A percentile compares a stretch with the other conserved stretches of the same genome.
Evolutionary conservation across 495 filamentous ascomycete genomes (phyloP).

Genomic region (Penicillium fimorum): DNA sequence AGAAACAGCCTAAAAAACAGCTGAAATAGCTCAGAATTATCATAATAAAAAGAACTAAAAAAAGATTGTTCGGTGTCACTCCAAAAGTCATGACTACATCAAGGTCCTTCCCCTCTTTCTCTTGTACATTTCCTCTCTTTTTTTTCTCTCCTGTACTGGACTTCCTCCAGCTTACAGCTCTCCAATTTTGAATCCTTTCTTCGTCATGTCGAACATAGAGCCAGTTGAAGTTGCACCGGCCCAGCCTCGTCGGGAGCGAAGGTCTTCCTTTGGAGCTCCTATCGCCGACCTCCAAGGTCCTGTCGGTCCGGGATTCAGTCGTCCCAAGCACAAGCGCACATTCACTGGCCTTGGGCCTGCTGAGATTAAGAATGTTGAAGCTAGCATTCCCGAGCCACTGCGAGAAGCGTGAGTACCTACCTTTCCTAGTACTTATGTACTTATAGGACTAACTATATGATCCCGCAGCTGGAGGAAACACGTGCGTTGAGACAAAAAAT

Average conservation of each 20-base stretch:
- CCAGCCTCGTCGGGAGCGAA: slow-evolving; percentile 55
- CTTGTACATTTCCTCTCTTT: slow-evolving; percentile 7
- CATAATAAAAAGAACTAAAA: not conserved
- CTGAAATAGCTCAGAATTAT: too few species aligned
- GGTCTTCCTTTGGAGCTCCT: slow-evolving; percentile 75
- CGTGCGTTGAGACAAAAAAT: slow-evolving; percentile 38
- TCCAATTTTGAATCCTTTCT: not conserved
- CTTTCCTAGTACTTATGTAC: not conserved
- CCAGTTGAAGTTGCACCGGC: not conserved
- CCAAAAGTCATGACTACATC: slow-evolving; percentile 11
- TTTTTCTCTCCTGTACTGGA: slow-evolving; percentile 14
- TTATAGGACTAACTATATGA: slow-evolving; percentile 18
- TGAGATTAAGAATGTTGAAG: slow-evolving; percentile 93
- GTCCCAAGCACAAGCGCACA: slow-evolving; percentile 94
- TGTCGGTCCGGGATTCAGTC: slow-evolving; percentile 65
- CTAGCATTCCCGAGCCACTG: slow-evolving; percentile 81
- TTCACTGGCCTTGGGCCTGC: slow-evolving; percentile 84
- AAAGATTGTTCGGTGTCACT: slow-evolving; percentile 10
- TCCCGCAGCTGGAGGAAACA: slow-evolving; percentile 72
- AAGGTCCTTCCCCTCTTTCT: slow-evolving; percentile 18
- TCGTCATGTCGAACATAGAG: slow-evolving; percentile 4
- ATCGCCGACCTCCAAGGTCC: slow-evolving; percentile 79
- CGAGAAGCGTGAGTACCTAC: slow-evolving; percentile 64
- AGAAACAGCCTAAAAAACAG: not conserved
- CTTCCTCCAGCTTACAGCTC: slow-evolving; percentile 3